Conservation (phyloP, 177 flowering plant genomes). For the Vitis hybrid region DNA sequence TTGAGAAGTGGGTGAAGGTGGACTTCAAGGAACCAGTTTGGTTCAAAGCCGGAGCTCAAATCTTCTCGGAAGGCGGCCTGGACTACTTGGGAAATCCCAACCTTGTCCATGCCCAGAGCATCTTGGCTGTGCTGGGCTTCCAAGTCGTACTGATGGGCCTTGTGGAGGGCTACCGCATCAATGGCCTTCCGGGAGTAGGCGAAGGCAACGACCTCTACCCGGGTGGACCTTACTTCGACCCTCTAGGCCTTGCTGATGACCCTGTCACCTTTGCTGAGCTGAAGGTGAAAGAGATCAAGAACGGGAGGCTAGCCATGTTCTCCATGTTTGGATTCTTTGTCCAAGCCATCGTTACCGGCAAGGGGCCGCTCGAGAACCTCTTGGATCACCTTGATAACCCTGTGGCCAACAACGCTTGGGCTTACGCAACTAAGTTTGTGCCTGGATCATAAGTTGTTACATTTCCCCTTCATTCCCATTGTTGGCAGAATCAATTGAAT, state of each 20-base stretch:
- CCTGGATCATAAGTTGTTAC: constrained; percentile 67
- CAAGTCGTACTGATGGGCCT: constrained; percentile 96
- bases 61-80: constrained; percentile 89
- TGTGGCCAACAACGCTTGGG: constrained; percentile 97
- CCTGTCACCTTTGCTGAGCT: constrained; percentile 90
- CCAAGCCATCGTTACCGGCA: constrained; percentile 92
- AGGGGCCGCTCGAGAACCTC: constrained; percentile 93
- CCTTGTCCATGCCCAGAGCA: constrained; percentile 97
- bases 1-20: constrained; percentile 79
- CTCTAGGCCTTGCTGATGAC: constrained; percentile 92
- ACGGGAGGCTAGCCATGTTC: constrained; percentile 96
- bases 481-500: too few relatives aligned
- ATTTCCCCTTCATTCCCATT: too few relatives aligned
- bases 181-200: constrained; percentile 85
- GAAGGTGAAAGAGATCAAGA: constrained; percentile 96
- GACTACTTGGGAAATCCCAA: constrained; percentile 98
- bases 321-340: constrained; percentile 97
- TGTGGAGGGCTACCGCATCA: constrained; percentile 89
- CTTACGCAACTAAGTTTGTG: constrained; percentile 93
- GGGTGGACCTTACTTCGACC: constrained; percentile 93
- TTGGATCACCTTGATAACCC: constrained; percentile 93
- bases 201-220: constrained; percentile 93
- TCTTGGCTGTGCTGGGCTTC: constrained; percentile 82
- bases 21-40: constrained; percentile 95
- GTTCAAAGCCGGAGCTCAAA: constrained; percentile 98